A percentile compares a stretch with the other conserved stretches of the same genome.
Evolutionary conservation across 2,329 filamentous ascomycete species (phyloP).

Genomic region (Penicillium sp.): DNA sequence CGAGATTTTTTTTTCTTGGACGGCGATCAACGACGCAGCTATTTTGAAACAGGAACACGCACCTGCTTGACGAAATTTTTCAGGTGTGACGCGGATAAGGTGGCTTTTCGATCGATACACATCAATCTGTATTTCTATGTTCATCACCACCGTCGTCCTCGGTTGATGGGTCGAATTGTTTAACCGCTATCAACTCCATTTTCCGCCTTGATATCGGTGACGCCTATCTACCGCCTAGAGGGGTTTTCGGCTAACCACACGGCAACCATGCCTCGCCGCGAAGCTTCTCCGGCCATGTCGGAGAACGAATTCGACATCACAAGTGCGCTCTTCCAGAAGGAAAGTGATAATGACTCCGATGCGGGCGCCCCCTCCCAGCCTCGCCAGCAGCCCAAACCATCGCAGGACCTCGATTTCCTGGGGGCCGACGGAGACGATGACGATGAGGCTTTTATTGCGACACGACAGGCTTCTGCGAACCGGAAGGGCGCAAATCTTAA

Average conservation of each 20-base stretch:
- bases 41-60: too few species aligned
- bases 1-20: conserved; percentile 21
- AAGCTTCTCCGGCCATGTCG: conserved; percentile 75
- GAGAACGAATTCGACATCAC: conserved; percentile 92
- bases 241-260: conserved; percentile 5
- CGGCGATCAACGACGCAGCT: too few species aligned
- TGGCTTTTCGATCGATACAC: too few species aligned
- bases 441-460: conserved; percentile 88
- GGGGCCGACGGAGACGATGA: conserved; percentile 59
- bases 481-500: conserved; percentile 79
- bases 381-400: conserved; percentile 40
- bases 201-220: too few species aligned
- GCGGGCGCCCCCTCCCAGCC: conserved; percentile 49
- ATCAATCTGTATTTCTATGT: too few species aligned
- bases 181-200: conserved; percentile 9
- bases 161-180: too few species aligned
- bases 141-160: too few species aligned
- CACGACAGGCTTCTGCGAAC: conserved; percentile 81
- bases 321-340: conserved; percentile 70
- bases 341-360: conserved; percentile 51
- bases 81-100: too few species aligned
- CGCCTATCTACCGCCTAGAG: conserved; percentile 7
- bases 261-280: conserved; percentile 65
- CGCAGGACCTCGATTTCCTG: conserved; percentile 52
- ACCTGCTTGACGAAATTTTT: too few species aligned